Evolutionary conservation across 1,284 basidiomycete species (phyloP).

Genomic region (Cutaneotrichosporon arboriforme): DNA sequence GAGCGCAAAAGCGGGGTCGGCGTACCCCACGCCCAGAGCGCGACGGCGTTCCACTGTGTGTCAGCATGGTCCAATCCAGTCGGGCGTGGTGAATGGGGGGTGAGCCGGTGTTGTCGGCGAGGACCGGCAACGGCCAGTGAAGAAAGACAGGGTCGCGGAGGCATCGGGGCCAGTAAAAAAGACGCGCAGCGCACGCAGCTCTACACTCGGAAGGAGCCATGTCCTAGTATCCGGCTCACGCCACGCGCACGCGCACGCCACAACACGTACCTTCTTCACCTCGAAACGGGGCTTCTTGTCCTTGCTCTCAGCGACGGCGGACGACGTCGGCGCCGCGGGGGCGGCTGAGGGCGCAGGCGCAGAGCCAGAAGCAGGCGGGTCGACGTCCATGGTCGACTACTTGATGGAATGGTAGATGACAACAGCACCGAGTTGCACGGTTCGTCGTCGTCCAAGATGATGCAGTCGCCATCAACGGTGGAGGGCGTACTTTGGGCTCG

Average conservation of each 20-base stretch:
- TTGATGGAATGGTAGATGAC: neutral
- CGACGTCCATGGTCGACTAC: slow-evolving; percentile 50
- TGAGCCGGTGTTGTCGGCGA: too few relatives aligned
- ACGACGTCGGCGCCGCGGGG: neutral
- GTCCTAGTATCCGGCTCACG: too few relatives aligned
- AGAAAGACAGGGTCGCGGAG: too few relatives aligned
- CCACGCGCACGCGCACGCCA: too few relatives aligned
- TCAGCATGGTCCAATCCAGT: neutral
- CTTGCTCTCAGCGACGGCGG: slow-evolving; percentile 44
- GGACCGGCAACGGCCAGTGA: too few relatives aligned
- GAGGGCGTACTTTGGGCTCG: too few relatives aligned
- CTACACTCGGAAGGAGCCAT: too few relatives aligned
- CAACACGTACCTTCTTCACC: slow-evolving; percentile 76
- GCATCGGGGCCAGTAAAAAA: too few relatives aligned
- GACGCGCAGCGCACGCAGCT: too few relatives aligned
- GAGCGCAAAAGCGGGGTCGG: too few relatives aligned
- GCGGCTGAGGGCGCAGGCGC: too few relatives aligned
- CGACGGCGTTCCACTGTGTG: slow-evolving; percentile 86
- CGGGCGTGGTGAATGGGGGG: neutral
- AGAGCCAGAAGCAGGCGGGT: slow-evolving; percentile 24
- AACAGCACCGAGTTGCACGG: neutral
- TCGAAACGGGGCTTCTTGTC: slow-evolving; percentile 69
- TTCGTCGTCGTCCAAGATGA: neutral
- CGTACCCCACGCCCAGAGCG: slow-evolving; percentile 93
- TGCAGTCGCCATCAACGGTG: neutral